Conservation (phyloP, 2,329 filamentous ascomycete species). For the Didymella segeticola region DNA sequence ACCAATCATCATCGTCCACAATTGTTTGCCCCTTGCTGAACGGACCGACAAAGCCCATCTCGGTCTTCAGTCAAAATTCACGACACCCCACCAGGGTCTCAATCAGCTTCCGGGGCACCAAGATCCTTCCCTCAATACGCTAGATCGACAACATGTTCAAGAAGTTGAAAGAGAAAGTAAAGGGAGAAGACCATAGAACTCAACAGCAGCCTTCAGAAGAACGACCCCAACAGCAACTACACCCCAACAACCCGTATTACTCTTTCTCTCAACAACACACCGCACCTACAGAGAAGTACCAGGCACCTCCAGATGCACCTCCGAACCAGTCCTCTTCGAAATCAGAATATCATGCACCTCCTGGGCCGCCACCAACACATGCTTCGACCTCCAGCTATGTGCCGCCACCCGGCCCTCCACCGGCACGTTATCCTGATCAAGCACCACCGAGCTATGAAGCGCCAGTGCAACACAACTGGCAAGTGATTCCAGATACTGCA, state of each 20-base stretch:
- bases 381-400: conserved; percentile 20
- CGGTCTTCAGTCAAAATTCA: neutral
- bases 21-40: neutral
- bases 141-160: conserved; percentile 39
- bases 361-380: conserved; percentile 28
- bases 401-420: conserved; percentile 40
- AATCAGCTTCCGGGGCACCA: neutral
- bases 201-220: conserved; percentile 11
- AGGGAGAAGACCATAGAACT: conserved; percentile 30
- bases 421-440: conserved; percentile 38
- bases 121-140: neutral
- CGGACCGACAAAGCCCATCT: neutral
- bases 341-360: conserved; percentile 23
- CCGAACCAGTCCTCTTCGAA: conserved; percentile 28
- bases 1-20: neutral
- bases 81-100: neutral
- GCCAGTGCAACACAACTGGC: conserved; percentile 74
- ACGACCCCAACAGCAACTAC: conserved; percentile 30
- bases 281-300: conserved; percentile 33
- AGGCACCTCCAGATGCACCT: conserved; percentile 41
- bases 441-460: conserved; percentile 51
- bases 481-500: conserved; percentile 73
- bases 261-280: conserved; percentile 19
- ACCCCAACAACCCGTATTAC: conserved; percentile 37
- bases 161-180: conserved; percentile 46